Evolutionary conservation across 1,284 basidiomycete genomes (phyloP), one percentile per base, ranked within the genome.

Genomic region (Austroboletus novae-zelandiae): DNA sequence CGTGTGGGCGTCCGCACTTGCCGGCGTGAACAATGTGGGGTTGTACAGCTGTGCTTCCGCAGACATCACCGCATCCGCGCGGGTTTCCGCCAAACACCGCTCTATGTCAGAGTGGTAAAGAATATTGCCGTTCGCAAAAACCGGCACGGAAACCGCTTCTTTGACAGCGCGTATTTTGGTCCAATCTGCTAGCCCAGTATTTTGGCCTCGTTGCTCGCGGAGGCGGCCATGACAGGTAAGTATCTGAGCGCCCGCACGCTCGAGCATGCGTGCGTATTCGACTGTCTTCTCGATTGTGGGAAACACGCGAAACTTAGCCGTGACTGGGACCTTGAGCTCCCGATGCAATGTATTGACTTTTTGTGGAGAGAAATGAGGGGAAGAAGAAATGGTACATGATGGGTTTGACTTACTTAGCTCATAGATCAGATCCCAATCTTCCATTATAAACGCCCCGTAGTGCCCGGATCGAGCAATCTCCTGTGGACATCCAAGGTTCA

Each of bases 51-150:
- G 91, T 0, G 92, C 96, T 70, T 99, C 96, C 1, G 96, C 96
- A 47, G 84, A 88, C 95, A 98, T 98, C 56, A 98, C 84, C 0
- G 86, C 96, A 61, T 98, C 92, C 4, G 84, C 89, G 3, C 92
- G 89, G 0, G 96, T 99, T 32, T 80, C 78, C 14, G 79, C 76
- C 23, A 99, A 71, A 65, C 94, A 96, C 7, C 76, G 74, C 40
- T 80, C 76, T 45, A 95, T 83, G 67, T 99, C 94, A 23, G 84
- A 79, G 42, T 87, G 79, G 67, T 81, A 94, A 10, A 98, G 80
- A 45, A 98, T 83, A 67, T 98, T 98, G n/a, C 96, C 96, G 67
- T 99, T 99, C 0, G 96, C 95, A 64, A 99, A 91, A 2, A 98
- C 94, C 0, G 96, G 96, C 0, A 98, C 83, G 2, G 81, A 85